These are phyloP conservation scores for Saccharomycopsis schoenii DNA, from an alignment of 805 yeast species.

Conservation along the genomic window DNA sequence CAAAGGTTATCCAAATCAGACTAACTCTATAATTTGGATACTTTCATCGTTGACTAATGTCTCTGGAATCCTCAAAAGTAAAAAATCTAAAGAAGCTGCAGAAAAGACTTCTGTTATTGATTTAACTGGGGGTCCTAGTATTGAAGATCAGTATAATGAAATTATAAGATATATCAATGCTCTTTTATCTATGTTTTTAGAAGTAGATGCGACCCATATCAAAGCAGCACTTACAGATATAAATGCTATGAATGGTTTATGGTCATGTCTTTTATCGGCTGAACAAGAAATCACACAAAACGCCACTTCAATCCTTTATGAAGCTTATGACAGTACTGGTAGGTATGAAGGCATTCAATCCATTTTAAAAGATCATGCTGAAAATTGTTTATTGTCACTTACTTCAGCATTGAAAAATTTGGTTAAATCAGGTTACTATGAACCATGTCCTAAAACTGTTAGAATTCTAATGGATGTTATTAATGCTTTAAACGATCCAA, in stretches of 20 bases:
- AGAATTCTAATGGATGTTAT: constrained; percentile 67
- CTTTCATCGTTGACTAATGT: constrained; percentile 23
- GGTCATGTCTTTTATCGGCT: constrained; percentile 68
- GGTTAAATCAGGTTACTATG: constrained; percentile 41
- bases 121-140: background rate
- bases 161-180: constrained; percentile 26
- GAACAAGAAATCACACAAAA: constrained; percentile 49
- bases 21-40: constrained; percentile 19
- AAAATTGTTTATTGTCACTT: constrained; percentile 39
- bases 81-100: constrained; percentile 20
- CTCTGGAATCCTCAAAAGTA: constrained; percentile 22
- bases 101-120: constrained; percentile 11
- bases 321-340: constrained; percentile 71
- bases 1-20: background rate
- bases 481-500: constrained; percentile 53
- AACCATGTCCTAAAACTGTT: constrained; percentile 68
- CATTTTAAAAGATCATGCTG: constrained; percentile 36
- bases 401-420: constrained; percentile 36
- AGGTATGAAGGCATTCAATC: constrained; percentile 65
- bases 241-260: constrained; percentile 49
- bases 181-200: constrained; percentile 32
- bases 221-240: constrained; percentile 31
- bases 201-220: constrained; percentile 29
- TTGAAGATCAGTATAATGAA: constrained; percentile 19
- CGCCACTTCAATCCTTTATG: constrained; percentile 62